Evolutionary conservation across 345 rosid genomes (phyloP).

Genomic region (Aquilaria yunnanensis): DNA sequence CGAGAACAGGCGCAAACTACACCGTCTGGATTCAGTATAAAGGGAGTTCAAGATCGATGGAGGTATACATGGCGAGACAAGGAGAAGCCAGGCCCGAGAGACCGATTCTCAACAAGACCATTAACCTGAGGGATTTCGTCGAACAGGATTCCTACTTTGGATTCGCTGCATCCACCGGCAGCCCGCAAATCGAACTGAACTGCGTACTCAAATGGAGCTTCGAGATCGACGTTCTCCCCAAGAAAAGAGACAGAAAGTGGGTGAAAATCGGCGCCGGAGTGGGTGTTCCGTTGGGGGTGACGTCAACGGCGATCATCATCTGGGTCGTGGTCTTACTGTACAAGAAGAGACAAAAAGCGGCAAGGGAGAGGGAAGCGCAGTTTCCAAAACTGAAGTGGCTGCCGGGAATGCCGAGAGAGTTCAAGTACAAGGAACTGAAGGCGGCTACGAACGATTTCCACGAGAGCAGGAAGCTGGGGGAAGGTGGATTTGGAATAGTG

Average conservation of each 20-base stretch:
- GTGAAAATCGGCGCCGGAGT: slow-evolving; percentile 16
- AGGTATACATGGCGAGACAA: slow-evolving; percentile 27
- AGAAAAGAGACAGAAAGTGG: slow-evolving; percentile 6
- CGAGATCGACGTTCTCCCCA: slow-evolving; percentile 13
- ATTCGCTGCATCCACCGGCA: slow-evolving; percentile 41
- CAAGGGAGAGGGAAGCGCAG: slow-evolving; percentile 4
- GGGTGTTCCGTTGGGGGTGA: slow-evolving; percentile 10
- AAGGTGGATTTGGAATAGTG: slow-evolving; percentile 49
- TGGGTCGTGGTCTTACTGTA: neutral
- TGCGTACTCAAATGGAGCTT: slow-evolving; percentile 38
- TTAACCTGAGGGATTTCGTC: slow-evolving; percentile 22
- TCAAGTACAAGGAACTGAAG: slow-evolving; percentile 33
- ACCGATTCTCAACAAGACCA: slow-evolving; percentile 20
- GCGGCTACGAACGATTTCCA: slow-evolving; percentile 32
- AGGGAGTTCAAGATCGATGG: slow-evolving; percentile 18
- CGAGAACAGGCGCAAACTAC: slow-evolving; percentile 6
- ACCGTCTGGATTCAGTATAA: slow-evolving; percentile 34
- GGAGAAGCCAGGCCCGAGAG: neutral
- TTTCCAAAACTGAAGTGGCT: slow-evolving; percentile 20
- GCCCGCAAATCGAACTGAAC: slow-evolving; percentile 27
- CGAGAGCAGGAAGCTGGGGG: slow-evolving; percentile 34
- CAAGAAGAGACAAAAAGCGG: slow-evolving; percentile 9
- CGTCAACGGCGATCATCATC: neutral
- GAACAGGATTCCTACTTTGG: slow-evolving; percentile 36
- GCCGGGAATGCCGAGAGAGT: slow-evolving; percentile 40